These are phyloP conservation scores for Leucogyrophana mollusca DNA, from an alignment of 768 basidiomycete species.

Conservation along the genomic window DNA sequence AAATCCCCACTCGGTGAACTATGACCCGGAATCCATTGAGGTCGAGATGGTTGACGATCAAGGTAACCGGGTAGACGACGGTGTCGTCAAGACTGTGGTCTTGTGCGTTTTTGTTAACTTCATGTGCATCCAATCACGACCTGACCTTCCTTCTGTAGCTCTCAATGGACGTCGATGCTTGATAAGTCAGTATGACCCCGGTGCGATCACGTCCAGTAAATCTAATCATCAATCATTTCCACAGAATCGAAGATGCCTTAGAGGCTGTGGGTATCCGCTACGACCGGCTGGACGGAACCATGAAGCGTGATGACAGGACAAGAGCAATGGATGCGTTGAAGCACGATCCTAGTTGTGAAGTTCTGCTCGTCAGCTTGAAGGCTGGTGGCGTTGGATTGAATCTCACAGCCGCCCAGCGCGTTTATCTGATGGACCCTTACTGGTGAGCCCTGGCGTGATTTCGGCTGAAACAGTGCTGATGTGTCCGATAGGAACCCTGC, in stretches of 20 bases:
- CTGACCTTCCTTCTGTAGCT: conserved; percentile 44
- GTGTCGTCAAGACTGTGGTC: conserved; percentile 85
- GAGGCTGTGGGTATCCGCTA: conserved; percentile 81
- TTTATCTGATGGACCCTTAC: conserved; percentile 96
- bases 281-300: conserved; percentile 93
- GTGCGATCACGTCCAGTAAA: conserved; percentile 9
- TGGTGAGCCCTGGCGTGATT: conserved; percentile 49
- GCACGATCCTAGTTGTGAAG: conserved; percentile 86
- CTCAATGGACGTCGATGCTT: conserved; percentile 94
- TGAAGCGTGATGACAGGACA: conserved; percentile 94
- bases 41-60: conserved; percentile 76
- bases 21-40: conserved; percentile 71
- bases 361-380: conserved; percentile 91
- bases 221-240: too few species aligned
- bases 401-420: conserved; percentile 89
- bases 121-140: conserved; percentile 6
- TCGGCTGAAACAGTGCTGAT: conserved; percentile 3
- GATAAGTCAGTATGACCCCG: conserved; percentile 60
- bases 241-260: conserved; percentile 88
- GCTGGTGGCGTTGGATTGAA: conserved; percentile 98
- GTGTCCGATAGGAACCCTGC: conserved; percentile 77
- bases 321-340: conserved; percentile 92
- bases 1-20: conserved; percentile 88
- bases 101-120: conserved; percentile 66
- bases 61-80: conserved; percentile 69